Evolutionary conservation across 2,329 filamentous ascomycete species (phyloP).

Genomic region (Talaromyces albobiverticillius): DNA sequence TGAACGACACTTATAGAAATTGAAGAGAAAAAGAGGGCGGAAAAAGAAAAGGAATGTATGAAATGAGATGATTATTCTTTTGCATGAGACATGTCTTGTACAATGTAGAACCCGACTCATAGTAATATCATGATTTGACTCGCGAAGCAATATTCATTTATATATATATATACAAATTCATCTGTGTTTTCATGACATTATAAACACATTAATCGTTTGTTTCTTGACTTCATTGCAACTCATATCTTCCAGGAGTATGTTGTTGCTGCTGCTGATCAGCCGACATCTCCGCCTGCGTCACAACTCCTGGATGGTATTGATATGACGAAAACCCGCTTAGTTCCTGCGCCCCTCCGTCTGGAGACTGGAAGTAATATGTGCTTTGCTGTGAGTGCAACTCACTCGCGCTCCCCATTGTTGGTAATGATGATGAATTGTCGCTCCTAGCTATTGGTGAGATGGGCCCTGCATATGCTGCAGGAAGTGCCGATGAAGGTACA

Average conservation of each 20-base stretch:
- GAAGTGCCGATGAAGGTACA: background rate
- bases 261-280: background rate
- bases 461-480: background rate
- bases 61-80: constrained; percentile 11
- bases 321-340: constrained; percentile 1
- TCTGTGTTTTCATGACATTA: background rate
- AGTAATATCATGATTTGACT: constrained; percentile 9
- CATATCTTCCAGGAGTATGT: background rate
- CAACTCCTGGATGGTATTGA: constrained; percentile 3
- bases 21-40: background rate
- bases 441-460: background rate
- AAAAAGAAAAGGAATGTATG: constrained; percentile 7
- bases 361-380: constrained; percentile 6
- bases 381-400: constrained; percentile 8
- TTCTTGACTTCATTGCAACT: constrained; percentile 4
- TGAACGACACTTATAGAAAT: background rate
- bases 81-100: constrained; percentile 12
- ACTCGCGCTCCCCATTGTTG: background rate
- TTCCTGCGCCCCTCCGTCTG: constrained; percentile 1
- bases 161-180: background rate
- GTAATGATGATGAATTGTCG: background rate
- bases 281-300: constrained; percentile 8
- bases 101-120: constrained; percentile 8
- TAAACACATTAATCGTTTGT: background rate
- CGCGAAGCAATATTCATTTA: background rate